Percentiles rank a stretch among this genome's conserved stretches.
Evolutionary conservation across 2,329 filamentous ascomycete genomes (phyloP).

Genomic region (Fusarium xyrophilum): DNA sequence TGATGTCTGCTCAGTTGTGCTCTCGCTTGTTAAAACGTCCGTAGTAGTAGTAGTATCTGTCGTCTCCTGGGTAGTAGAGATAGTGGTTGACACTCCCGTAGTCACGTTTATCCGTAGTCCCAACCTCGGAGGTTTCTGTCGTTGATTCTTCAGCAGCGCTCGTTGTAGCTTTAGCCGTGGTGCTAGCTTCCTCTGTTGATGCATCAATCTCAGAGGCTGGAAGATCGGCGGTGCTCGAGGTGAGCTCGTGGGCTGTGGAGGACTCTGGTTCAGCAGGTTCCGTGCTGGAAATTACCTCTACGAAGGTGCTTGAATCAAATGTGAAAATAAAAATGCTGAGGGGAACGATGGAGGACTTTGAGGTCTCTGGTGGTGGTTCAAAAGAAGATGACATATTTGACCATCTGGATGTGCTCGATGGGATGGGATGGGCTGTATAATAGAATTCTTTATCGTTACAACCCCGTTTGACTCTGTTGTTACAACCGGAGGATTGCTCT

Average conservation of each 20-base stretch:
- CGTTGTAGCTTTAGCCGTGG: background rate
- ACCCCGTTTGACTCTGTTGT: background rate
- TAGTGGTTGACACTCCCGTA: background rate
- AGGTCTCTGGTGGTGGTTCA: background rate
- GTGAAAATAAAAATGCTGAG: background rate
- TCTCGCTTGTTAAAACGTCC: background rate
- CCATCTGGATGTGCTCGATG: background rate
- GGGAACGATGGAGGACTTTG: background rate
- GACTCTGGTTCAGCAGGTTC: background rate
- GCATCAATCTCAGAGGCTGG: background rate
- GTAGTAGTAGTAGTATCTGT: background rate
- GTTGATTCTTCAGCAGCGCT: background rate
- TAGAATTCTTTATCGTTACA: background rate
- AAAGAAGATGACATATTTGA: background rate
- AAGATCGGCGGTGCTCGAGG: background rate
- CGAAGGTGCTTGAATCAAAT: background rate
- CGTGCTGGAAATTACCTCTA: background rate
- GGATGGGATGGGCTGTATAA: background rate
- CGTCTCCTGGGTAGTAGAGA: background rate
- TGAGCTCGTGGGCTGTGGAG: background rate
- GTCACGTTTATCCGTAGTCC: background rate
- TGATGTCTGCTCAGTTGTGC: background rate
- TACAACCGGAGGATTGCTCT: background rate
- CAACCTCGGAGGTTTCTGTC: accelerated
- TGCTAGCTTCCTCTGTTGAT: background rate